Conservation (phyloP, 2,329 filamentous ascomycete species). For the Amesomyces nigricolor region DNA sequence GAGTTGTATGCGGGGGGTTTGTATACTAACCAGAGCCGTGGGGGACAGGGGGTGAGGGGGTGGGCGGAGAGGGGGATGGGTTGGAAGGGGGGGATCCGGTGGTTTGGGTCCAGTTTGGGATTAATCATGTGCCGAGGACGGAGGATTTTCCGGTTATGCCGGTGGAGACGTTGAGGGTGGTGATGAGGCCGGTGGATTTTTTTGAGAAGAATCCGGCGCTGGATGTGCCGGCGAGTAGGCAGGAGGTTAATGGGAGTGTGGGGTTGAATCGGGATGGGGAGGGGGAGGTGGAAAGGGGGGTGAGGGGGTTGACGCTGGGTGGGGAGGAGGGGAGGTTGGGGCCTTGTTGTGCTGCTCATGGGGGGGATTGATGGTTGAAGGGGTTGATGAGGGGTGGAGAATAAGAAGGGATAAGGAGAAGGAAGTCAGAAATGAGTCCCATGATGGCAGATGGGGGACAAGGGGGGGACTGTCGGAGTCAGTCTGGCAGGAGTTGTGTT, state of each 20-base stretch:
- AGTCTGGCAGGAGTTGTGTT: too few relatives aligned
- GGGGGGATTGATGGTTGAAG: not conserved
- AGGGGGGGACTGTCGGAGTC: too few relatives aligned
- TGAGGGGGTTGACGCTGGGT: slow-evolving; percentile 12
- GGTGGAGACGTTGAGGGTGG: slow-evolving; percentile 48
- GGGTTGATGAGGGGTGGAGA: too few relatives aligned
- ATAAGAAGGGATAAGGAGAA: not conserved
- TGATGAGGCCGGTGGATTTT: slow-evolving; percentile 47
- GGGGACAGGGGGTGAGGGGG: slow-evolving; percentile 31
- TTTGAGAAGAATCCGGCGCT: slow-evolving; percentile 47
- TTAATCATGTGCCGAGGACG: slow-evolving; percentile 56
- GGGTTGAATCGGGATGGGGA: slow-evolving; percentile 21
- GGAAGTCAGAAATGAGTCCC: too few relatives aligned
- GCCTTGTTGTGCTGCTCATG: slow-evolving; percentile 10
- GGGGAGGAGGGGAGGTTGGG: slow-evolving; percentile 11
- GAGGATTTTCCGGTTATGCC: slow-evolving; percentile 68
- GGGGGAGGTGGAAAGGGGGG: not conserved
- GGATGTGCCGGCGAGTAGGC: slow-evolving; percentile 43
- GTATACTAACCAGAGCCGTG: slow-evolving; percentile 38
- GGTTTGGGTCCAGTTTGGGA: slow-evolving; percentile 48
- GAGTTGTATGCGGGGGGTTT: slow-evolving; percentile 36
- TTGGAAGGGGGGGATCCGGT: slow-evolving; percentile 44
- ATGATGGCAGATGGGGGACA: too few relatives aligned
- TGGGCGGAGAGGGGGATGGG: slow-evolving; percentile 38
- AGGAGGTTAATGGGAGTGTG: slow-evolving; percentile 38